Conservation (phyloP, 345 rosid species). For the Barbarea vulgaris region DNA sequence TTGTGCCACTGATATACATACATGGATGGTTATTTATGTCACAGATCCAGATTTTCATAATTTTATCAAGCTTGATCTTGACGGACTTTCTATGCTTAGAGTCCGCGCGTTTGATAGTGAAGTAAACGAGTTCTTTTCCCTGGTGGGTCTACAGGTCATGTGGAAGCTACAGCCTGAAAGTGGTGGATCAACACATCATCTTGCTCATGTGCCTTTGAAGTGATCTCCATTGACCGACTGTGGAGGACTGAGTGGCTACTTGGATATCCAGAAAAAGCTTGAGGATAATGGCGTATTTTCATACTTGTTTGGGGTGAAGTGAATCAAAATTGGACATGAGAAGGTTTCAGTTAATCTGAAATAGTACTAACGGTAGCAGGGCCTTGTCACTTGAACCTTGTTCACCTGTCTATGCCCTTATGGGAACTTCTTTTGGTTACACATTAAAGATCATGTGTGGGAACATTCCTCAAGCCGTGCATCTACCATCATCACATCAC, state of each 20-base stretch:
- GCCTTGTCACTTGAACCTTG: constrained; percentile 93
- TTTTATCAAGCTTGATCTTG: constrained; percentile 89
- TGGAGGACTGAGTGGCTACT: constrained; percentile 87
- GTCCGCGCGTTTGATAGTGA: constrained; percentile 83
- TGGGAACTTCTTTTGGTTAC: constrained; percentile 77
- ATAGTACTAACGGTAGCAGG: constrained; percentile 89
- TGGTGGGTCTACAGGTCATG: constrained; percentile 88
- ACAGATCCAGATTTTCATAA: constrained; percentile 88
- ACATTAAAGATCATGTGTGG: constrained; percentile 76
- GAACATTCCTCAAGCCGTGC: constrained; percentile 74
- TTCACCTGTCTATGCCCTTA: constrained; percentile 80
- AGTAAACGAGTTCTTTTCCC: constrained; percentile 89
- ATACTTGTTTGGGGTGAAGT: constrained; percentile 83
- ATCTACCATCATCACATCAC: constrained; percentile 80
- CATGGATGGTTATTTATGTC: constrained; percentile 90
- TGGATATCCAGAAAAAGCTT: constrained; percentile 74
- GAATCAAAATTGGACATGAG: constrained; percentile 83
- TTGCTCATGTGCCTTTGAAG: constrained; percentile 86
- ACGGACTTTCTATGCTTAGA: constrained; percentile 90
- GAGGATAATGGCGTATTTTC: constrained; percentile 87
- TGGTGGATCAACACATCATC: constrained; percentile 67
- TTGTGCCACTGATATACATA: constrained; percentile 76
- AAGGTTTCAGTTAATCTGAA: constrained; percentile 72
- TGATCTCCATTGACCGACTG: constrained; percentile 93
- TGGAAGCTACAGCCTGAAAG: constrained; percentile 75